Evolutionary conservation across 441 rosid genomes (phyloP).

Genomic region (Adansonia gregorii): DNA sequence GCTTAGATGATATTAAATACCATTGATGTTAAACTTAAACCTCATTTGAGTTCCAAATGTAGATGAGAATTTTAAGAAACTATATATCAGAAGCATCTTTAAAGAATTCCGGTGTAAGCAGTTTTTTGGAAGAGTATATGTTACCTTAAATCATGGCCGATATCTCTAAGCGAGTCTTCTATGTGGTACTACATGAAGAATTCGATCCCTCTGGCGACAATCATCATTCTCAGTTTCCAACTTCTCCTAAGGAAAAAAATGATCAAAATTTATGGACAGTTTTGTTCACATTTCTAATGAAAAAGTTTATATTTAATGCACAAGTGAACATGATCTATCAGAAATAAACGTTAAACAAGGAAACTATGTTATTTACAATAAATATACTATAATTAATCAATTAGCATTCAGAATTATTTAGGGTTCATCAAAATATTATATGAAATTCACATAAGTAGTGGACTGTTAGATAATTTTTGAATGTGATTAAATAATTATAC

Average conservation of each 20-base stretch:
- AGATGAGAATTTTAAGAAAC: no score
- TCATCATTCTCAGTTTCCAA: neutral
- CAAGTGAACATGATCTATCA: neutral
- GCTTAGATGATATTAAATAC: neutral
- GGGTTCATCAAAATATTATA: no score
- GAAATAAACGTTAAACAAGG: no score
- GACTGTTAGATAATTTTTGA: no score
- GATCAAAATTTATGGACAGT: neutral
- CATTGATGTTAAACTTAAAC: neutral
- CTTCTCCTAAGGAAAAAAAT: neutral
- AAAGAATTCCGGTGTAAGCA: neutral
- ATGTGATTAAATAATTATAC: no score
- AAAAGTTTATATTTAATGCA: neutral
- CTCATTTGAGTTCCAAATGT: no score
- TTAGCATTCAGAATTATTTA: no score
- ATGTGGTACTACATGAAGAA: neutral
- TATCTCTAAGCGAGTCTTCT: neutral
- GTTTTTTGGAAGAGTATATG: neutral
- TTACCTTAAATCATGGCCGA: neutral
- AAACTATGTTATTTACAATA: no score
- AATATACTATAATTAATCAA: no score
- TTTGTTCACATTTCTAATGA: neutral
- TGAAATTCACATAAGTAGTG: no score
- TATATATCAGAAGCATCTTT: neutral
- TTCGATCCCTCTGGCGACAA: neutral